phyloP scores from a whole-genome alignment of 2,329 filamentous ascomycete species.

The Fusarium sp. region DNA sequence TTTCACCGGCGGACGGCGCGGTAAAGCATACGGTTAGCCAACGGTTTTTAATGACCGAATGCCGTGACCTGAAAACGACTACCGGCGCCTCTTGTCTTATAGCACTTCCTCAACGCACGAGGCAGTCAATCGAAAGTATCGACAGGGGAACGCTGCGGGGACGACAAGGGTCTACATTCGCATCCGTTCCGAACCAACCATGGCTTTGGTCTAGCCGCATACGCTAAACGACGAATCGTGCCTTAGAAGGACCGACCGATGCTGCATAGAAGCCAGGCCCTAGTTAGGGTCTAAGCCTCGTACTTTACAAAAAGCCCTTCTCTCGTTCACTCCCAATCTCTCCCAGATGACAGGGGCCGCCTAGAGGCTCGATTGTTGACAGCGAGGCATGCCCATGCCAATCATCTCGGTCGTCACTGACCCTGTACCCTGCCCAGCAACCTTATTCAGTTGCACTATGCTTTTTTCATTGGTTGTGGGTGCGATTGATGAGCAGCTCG shows the following conservation, averaged over 20 bases:
- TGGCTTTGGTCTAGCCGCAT: constrained; percentile 36
- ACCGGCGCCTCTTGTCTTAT: constrained; percentile 33
- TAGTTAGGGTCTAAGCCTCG: constrained; percentile 48
- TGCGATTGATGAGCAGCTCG: constrained; percentile 22
- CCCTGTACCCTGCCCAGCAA: constrained; percentile 37
- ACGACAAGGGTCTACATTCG: constrained; percentile 36
- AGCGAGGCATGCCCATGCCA: constrained; percentile 39
- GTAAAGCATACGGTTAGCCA: constrained; percentile 3
- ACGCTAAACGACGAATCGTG: constrained; percentile 48
- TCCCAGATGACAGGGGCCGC: constrained; percentile 26
- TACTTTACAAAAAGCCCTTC: constrained; percentile 48
- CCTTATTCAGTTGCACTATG: constrained; percentile 31
- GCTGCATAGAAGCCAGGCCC: constrained; percentile 47
- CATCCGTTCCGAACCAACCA: constrained; percentile 41
- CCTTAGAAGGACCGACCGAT: constrained; percentile 51
- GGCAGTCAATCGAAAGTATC: constrained; percentile 31
- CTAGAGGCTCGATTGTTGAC: constrained; percentile 24
- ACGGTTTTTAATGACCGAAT: constrained; percentile 23
- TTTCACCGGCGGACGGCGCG: constrained; percentile 17
- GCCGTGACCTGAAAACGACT: constrained; percentile 35
- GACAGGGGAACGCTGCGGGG: constrained; percentile 45
- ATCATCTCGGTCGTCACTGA: constrained; percentile 26
- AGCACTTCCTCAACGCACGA: constrained; percentile 26
- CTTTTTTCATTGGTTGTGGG: constrained; percentile 26
- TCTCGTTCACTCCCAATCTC: constrained; percentile 32